Base-by-base conservation (phyloP, 2,329 filamentous ascomycete genomes). In the Ophiocordyceps camponoti-rufipedis region DNA sequence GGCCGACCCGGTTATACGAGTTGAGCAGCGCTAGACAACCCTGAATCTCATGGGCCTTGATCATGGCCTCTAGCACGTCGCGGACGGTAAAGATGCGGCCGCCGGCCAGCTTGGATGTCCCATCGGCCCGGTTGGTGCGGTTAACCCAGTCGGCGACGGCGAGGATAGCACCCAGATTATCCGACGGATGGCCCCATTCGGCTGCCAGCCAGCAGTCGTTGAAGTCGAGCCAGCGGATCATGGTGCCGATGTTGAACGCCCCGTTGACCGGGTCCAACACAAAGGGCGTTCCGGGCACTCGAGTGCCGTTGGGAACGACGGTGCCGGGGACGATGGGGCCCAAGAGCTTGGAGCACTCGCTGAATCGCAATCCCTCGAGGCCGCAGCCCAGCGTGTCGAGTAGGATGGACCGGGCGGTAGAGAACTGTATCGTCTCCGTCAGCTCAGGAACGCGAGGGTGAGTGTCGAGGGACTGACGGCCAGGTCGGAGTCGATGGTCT, bases 201-300 rank as follows among this genome's bases (percentile, higher is more conserved):
- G 91, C 91, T 41, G 89, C 91, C 52, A 96, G 74, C 91, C 89
- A 98, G 78, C 91, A 96, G 75, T 98, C 91, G 65, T 98, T 98
- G 77, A 96, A 98, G 71, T 98, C 91, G 58, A 98, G 78, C 91
- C 91, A 98, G 61, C 91, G 78, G 69, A 98, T 94, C 82, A 94
- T 94, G 58, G 91, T 84, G 56, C 91, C 91, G 56, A 98, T 96
- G 74, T 96, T 96, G 78, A 98, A 96, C 52, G 91, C 91, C 51
- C 82, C 91, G 57, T 89, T 89, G 61, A 96, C 80, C 38, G 91
- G 91, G 63, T 96, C 91, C 55, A 98, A 80, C 67, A 93, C 82
- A 70, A 89, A 96, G 54, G 83, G 78, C 31, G 91, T 96, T 52
- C 91, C 91, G 39, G 85, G 85, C 41, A 98, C 85, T 61, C 80